phyloP scores from a whole-genome alignment of 768 basidiomycete genomes.

The Agrocybe chaxingu region DNA sequence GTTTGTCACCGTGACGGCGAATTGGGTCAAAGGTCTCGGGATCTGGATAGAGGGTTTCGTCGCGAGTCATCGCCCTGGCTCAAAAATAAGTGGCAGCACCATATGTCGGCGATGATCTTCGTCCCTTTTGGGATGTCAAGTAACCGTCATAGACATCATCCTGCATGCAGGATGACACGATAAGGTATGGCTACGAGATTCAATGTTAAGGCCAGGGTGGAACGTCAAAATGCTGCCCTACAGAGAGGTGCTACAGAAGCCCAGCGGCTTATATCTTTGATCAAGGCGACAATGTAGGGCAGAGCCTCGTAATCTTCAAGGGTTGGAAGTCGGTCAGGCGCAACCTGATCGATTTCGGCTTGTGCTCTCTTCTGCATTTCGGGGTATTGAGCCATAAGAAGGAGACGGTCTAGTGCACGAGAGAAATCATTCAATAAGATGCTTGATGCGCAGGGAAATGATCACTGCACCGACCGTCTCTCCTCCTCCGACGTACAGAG shows the following conservation, averaged over 20 bases:
- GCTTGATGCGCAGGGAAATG: constrained; percentile 7
- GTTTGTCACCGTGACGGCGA: constrained; percentile 27
- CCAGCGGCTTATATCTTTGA: constrained; percentile 38
- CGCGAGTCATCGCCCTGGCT: constrained; percentile 30
- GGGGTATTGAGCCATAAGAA: constrained; percentile 35
- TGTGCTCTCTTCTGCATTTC: constrained; percentile 36
- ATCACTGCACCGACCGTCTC: constrained; percentile 31
- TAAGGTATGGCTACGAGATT: constrained; percentile 23
- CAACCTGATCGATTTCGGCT: constrained; percentile 34
- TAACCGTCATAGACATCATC: constrained; percentile 31
- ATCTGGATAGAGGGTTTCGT: constrained; percentile 32
- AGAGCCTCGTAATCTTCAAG: constrained; percentile 28
- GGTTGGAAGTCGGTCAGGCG: constrained; percentile 28
- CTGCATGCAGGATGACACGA: constrained; percentile 14
- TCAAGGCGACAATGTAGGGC: constrained; percentile 33
- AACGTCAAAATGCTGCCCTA: background rate
- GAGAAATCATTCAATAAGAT: background rate
- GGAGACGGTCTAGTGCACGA: constrained; percentile 26
- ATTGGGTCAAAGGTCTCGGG: constrained; percentile 31
- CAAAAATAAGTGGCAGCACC: constrained; percentile 13
- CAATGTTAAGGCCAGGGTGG: background rate
- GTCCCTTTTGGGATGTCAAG: constrained; percentile 29
- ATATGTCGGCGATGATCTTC: constrained; percentile 26
- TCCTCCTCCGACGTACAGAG: constrained; percentile 32
- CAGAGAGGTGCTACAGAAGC: constrained; percentile 28